phyloP scores from a whole-genome alignment of 2,329 filamentous ascomycete species.

The Fusarium abutilonis region DNA sequence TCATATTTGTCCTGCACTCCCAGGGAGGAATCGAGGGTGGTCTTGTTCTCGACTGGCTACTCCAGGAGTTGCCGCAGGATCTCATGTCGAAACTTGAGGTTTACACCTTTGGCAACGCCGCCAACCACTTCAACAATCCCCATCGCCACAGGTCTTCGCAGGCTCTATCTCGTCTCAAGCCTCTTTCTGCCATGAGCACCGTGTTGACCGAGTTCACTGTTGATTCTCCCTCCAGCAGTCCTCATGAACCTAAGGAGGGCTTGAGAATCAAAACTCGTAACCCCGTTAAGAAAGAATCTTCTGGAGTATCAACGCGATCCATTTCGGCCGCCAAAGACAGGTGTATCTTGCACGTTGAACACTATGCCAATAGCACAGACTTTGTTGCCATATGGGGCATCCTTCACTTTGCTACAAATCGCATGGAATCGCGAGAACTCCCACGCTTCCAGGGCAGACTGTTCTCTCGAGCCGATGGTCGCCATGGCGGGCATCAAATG shows the following conservation, averaged over 20 bases:
- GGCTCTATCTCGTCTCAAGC: slow-evolving; percentile 48
- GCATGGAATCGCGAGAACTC: slow-evolving; percentile 54
- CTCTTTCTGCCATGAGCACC: slow-evolving; percentile 49
- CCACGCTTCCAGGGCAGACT: slow-evolving; percentile 70
- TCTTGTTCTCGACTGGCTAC: slow-evolving; percentile 78
- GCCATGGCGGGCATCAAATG: slow-evolving; percentile 65
- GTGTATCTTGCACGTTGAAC: slow-evolving; percentile 77
- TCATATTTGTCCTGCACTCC: slow-evolving; percentile 79
- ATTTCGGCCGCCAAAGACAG: slow-evolving; percentile 55
- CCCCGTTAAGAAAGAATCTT: slow-evolving; percentile 38
- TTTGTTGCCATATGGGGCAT: slow-evolving; percentile 81
- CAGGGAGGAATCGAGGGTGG: slow-evolving; percentile 81
- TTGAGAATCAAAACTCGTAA: slow-evolving; percentile 23
- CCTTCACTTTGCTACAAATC: slow-evolving; percentile 69
- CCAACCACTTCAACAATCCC: slow-evolving; percentile 85
- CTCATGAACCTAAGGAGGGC: slow-evolving; percentile 34
- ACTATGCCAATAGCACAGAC: slow-evolving; percentile 79
- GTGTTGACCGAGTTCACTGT: slow-evolving; percentile 52
- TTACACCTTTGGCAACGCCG: slow-evolving; percentile 80
- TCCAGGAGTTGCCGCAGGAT: slow-evolving; percentile 74
- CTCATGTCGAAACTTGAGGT: slow-evolving; percentile 76
- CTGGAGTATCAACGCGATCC: slow-evolving; percentile 49
- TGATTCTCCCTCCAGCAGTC: slow-evolving; percentile 36
- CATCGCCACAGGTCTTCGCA: slow-evolving; percentile 62
- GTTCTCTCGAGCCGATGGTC: slow-evolving; percentile 62